Percentiles rank a stretch among this genome's conserved stretches.
phyloP scores from a whole-genome alignment of 176 grass and related monocot genomes.

The Oryza meridionalis region DNA sequence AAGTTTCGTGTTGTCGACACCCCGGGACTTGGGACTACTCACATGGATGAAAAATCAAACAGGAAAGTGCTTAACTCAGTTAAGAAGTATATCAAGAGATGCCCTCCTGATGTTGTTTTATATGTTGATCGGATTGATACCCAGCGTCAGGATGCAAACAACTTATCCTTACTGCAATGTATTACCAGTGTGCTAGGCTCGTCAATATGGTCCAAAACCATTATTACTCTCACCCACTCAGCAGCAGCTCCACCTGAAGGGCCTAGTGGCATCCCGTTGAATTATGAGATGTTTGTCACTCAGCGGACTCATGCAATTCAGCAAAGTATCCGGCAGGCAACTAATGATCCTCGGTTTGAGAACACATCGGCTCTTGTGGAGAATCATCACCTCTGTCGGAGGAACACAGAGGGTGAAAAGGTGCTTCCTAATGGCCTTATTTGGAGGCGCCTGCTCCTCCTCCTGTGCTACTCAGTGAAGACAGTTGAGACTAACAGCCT shows the following conservation, averaged over 20 bases:
- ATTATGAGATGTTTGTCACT: conserved; percentile 63
- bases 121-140: conserved; percentile 91
- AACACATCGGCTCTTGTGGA: conserved; percentile 89
- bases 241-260: conserved; percentile 77
- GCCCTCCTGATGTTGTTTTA: conserved; percentile 75
- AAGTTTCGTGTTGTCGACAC: conserved; percentile 81
- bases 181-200: conserved; percentile 78
- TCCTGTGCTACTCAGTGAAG: conserved; percentile 82
- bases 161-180: conserved; percentile 55
- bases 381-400: conserved; percentile 80
- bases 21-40: conserved; percentile 67
- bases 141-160: conserved; percentile 59
- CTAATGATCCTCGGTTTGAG: conserved; percentile 55
- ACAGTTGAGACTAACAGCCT: conserved; percentile 74
- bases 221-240: conserved; percentile 84
- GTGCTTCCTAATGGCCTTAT: conserved; percentile 81
- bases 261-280: conserved; percentile 66
- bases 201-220: conserved; percentile 69
- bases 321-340: conserved; percentile 67
- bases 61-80: conserved; percentile 73
- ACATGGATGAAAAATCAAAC: conserved; percentile 71
- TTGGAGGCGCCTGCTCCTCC: conserved; percentile 79
- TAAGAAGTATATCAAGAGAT: conserved; percentile 77
- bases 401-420: conserved; percentile 71
- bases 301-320: conserved; percentile 65